Evolutionary conservation across 176 grass and related monocot genomes (phyloP), one percentile per base, ranked within the genome.

Genomic region (Aegilops longissima): DNA sequence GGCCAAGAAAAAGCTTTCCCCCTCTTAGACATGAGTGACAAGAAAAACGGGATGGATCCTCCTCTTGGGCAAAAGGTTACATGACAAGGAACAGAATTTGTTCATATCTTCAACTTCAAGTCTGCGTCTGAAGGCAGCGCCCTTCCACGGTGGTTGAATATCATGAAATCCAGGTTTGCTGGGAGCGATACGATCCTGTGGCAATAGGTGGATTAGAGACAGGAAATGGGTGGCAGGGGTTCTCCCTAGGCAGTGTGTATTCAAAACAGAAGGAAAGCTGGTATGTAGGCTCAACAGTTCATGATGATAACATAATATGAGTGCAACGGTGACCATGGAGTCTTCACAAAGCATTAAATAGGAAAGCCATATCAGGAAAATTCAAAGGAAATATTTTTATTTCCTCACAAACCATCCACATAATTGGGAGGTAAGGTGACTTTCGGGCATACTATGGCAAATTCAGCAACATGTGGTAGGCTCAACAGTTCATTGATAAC

Each of bases 111-210:
- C 83, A 99, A 89, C 80, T 93, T 99, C 70, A 93, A 86, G 30
- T 91, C 87, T 24, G 79, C 6, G 18, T 96, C 87, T 8, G 92
- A 74, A 8, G 89, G 90, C n/a, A 99, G 64, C 10, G 92, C 85
- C 38, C 74, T 87, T 68, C 92, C 90, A 1, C 97, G 91, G 83
- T 99, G 97, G 79, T 99, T 99, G 89, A 99, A 99, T 78, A 89
- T 91, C 92, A 99, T 96, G 77, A 99, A 99, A 79, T 99, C 97
- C 87, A 99, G 44, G 86, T 99, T 96, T 29, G 87, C 80, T 3
- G 97, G 94, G 62, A 94, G 87, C 1, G 90, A 96, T 27, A 96
- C 92, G 6, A 99, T 88, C 97, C 94, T 96, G 90, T 77, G 62
- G 39, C 24, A 78, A 66, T 18, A 44, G 7, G 12, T 1, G 17